Conservation (phyloP, 768 basidiomycete genomes). For the Bullera alba region DNA sequence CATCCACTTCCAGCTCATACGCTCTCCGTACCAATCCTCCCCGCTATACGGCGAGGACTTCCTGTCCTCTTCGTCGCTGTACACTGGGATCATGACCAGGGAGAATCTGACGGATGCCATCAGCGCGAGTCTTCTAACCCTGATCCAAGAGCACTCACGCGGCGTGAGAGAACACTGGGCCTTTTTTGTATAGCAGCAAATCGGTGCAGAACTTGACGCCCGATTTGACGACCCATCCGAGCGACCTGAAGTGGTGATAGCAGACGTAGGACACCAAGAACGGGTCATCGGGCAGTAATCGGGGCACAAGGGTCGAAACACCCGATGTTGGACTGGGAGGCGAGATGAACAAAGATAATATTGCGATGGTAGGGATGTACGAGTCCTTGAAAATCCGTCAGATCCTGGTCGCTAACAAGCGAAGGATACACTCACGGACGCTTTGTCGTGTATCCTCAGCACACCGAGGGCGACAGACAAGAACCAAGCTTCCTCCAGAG, state of each 20-base stretch:
- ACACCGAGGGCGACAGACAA: conserved; percentile 77
- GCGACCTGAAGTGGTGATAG: conserved; percentile 89
- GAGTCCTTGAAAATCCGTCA: conserved; percentile 14
- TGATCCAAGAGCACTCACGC: conserved; percentile 57
- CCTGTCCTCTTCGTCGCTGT: conserved; percentile 72
- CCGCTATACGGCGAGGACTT: conserved; percentile 62
- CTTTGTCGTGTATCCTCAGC: conserved; percentile 60
- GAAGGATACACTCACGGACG: conserved; percentile 59
- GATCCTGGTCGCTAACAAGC: conserved; percentile 39
- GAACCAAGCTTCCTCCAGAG: conserved; percentile 83
- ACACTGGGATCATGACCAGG: conserved; percentile 79
- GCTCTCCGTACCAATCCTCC: conserved; percentile 53
- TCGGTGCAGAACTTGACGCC: conserved; percentile 98
- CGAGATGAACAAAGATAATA: conserved; percentile 45
- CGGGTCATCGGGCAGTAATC: conserved; percentile 70
- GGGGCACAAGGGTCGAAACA: conserved; percentile 22
- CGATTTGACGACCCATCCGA: conserved; percentile 93
- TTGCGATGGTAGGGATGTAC: conserved; percentile 13
- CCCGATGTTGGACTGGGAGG: conserved; percentile 36
- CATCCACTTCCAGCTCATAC: conserved; percentile 83
- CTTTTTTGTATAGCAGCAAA: conserved; percentile 85
- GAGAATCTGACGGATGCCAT: conserved; percentile 60
- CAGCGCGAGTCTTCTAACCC: background rate
- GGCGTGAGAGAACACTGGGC: conserved; percentile 90
- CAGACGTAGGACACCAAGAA: conserved; percentile 82